These are phyloP conservation scores for Lotmaria passim DNA, from an alignment of 208 protist genomes.

Conservation along the genomic window DNA sequence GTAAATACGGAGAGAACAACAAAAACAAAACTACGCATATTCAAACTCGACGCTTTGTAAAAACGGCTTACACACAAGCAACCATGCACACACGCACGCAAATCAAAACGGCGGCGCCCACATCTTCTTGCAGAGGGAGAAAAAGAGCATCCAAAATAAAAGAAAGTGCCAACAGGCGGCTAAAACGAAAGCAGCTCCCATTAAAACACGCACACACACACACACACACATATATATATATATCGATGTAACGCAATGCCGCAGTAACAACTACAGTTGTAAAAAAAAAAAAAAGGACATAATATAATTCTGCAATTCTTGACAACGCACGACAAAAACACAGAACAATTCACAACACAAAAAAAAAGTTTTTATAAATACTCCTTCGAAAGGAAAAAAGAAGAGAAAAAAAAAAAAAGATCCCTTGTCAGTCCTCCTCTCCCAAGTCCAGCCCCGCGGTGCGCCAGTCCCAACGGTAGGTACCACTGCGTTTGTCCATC, in stretches of 20 bases:
- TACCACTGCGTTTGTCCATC: constrained; percentile 27
- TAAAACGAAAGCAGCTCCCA: not conserved
- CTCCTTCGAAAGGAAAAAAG: not conserved
- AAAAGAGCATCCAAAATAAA: not conserved
- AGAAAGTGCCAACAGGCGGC: too few species aligned
- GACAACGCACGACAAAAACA: too few species aligned
- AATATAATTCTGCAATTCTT: not conserved
- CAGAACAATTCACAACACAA: not conserved
- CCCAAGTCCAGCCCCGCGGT: constrained; percentile 32
- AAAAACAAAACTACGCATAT: too few species aligned
- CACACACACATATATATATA: not conserved
- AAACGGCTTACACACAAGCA: too few species aligned
- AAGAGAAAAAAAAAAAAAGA: constrained; percentile 15
- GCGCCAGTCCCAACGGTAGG: constrained; percentile 59
- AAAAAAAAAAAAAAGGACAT: not conserved
- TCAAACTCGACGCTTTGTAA: too few species aligned
- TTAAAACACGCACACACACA: not conserved
- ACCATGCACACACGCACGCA: too few species aligned
- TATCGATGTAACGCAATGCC: too few species aligned
- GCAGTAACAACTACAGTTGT: too few species aligned
- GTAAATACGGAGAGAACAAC: too few species aligned
- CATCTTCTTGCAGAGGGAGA: not conserved
- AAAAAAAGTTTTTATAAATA: too few species aligned
- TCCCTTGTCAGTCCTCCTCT: constrained; percentile 32
- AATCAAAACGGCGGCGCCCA: too few species aligned